phyloP scores from a whole-genome alignment of 495 filamentous ascomycete species.

The Penicillium turbatum region DNA sequence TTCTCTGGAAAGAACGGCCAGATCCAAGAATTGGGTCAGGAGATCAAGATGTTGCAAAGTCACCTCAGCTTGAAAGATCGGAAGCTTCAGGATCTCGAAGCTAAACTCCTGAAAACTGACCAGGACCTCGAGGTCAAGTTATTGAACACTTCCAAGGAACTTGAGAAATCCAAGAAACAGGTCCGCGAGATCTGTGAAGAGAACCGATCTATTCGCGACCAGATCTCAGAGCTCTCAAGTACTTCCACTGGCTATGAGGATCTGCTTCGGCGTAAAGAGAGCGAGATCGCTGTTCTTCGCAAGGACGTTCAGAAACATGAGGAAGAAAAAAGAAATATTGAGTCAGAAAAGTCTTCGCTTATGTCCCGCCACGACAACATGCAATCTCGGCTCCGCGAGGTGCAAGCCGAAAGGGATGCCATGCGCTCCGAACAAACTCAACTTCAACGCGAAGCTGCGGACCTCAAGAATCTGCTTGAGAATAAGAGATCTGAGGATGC shows the following conservation, averaged over 20 bases:
- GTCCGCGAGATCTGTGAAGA: slow-evolving; percentile 74
- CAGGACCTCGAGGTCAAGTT: slow-evolving; percentile 89
- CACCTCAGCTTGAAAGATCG: slow-evolving; percentile 86
- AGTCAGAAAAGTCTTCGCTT: slow-evolving; percentile 67
- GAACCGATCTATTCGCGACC: slow-evolving; percentile 78
- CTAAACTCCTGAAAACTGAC: slow-evolving; percentile 76
- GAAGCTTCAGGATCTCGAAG: slow-evolving; percentile 83
- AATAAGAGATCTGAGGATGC: slow-evolving; percentile 85
- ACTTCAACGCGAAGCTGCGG: slow-evolving; percentile 81
- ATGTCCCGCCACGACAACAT: slow-evolving; percentile 74
- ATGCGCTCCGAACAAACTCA: slow-evolving; percentile 78
- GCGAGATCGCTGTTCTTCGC: slow-evolving; percentile 79
- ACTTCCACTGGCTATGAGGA: slow-evolving; percentile 96
- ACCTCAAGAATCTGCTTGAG: slow-evolving; percentile 81
- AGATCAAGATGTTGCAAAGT: slow-evolving; percentile 88
- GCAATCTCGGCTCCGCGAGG: slow-evolving; percentile 69
- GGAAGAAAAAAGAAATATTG: slow-evolving; percentile 68
- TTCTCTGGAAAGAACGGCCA: slow-evolving; percentile 66
- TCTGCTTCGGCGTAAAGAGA: slow-evolving; percentile 86
- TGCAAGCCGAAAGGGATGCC: slow-evolving; percentile 82
- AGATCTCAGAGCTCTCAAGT: slow-evolving; percentile 79
- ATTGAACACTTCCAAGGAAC: slow-evolving; percentile 72
- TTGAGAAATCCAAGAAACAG: slow-evolving; percentile 64
- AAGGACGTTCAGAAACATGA: slow-evolving; percentile 76
- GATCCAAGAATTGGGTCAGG: slow-evolving; percentile 69